Conservation (phyloP, 163 green algal species). For the Chloromonas sp. region DNA sequence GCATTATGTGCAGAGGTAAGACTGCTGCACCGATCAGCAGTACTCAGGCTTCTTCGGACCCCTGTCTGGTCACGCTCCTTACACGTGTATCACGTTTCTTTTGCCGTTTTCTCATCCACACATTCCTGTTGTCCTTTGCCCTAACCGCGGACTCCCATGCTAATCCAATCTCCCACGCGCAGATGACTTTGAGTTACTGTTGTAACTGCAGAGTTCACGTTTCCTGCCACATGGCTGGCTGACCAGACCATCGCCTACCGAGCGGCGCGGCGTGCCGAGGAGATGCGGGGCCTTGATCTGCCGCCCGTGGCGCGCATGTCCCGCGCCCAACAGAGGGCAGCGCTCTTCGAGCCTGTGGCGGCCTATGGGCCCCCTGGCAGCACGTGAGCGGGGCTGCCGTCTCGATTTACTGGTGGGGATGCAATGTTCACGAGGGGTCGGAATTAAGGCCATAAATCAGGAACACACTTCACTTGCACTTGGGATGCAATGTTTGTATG, state of each 20-base stretch:
- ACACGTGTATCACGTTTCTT: background rate
- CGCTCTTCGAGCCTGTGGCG: conserved; percentile 52
- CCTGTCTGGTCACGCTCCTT: background rate
- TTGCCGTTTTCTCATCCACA: background rate
- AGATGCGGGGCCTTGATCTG: conserved; percentile 44
- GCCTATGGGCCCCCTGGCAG: conserved; percentile 73
- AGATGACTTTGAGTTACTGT: background rate
- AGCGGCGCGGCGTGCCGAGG: conserved; percentile 34
- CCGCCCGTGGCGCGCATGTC: conserved; percentile 16
- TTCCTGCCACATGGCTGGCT: conserved; percentile 67
- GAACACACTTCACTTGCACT: too few relatives aligned
- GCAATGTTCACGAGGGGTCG: too few relatives aligned
- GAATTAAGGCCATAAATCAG: too few relatives aligned
- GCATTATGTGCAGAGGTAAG: too few relatives aligned
- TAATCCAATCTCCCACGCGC: too few relatives aligned
- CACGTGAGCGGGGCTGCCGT: conserved; percentile 17
- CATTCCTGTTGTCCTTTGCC: background rate
- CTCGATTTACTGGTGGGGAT: too few relatives aligned
- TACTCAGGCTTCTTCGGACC: background rate
- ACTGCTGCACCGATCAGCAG: too few relatives aligned
- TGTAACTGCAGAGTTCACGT: conserved; percentile 57
- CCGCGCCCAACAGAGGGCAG: conserved; percentile 4
- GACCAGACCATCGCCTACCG: conserved; percentile 66
- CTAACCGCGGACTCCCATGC: background rate
- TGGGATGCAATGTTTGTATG: too few relatives aligned